Percentiles rank a stretch among this genome's conserved stretches.
Evolutionary conservation across 2,329 filamentous ascomycete genomes (phyloP).

Genomic region (Aspergillus thermomutatus): DNA sequence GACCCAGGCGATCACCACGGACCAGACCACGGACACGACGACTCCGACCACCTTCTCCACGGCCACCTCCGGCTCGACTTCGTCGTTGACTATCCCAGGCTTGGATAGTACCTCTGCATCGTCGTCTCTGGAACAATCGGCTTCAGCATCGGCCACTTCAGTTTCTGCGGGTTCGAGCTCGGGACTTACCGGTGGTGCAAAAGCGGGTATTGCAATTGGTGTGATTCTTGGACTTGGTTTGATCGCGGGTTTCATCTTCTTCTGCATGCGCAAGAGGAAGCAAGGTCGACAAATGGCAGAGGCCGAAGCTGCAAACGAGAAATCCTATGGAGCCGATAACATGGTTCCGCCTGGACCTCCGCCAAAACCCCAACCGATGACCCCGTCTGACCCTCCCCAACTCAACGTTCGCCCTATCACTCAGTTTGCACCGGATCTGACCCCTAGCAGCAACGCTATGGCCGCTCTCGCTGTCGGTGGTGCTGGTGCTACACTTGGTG

Average conservation of each 20-base stretch:
- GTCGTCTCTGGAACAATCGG: constrained; percentile 17
- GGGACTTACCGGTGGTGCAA: constrained; percentile 47
- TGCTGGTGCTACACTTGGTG: constrained; percentile 9
- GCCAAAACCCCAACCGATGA: constrained; percentile 38
- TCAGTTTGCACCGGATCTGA: constrained; percentile 71
- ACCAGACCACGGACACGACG: constrained; percentile 6
- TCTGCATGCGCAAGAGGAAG: constrained; percentile 72
- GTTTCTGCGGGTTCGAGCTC: constrained; percentile 26
- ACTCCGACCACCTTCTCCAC: constrained; percentile 19
- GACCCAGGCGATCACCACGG: constrained; percentile 1
- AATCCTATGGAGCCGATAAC: constrained; percentile 41
- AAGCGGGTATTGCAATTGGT: constrained; percentile 83
- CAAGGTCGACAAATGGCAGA: constrained; percentile 48
- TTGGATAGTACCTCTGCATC: constrained; percentile 16
- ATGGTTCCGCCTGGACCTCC: constrained; percentile 30
- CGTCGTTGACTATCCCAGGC: constrained; percentile 12
- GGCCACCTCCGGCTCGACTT: constrained; percentile 20
- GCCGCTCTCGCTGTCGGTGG: constrained; percentile 18
- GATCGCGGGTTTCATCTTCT: constrained; percentile 65
- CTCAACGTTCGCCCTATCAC: constrained; percentile 82
- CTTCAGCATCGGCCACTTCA: constrained; percentile 23
- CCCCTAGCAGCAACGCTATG: constrained; percentile 25
- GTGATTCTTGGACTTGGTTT: constrained; percentile 67
- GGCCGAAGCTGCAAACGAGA: constrained; percentile 60
- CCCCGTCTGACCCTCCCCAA: constrained; percentile 62